phyloP scores from a whole-genome alignment of 2,329 filamentous ascomycete species.

The Claviceps purpurea region DNA sequence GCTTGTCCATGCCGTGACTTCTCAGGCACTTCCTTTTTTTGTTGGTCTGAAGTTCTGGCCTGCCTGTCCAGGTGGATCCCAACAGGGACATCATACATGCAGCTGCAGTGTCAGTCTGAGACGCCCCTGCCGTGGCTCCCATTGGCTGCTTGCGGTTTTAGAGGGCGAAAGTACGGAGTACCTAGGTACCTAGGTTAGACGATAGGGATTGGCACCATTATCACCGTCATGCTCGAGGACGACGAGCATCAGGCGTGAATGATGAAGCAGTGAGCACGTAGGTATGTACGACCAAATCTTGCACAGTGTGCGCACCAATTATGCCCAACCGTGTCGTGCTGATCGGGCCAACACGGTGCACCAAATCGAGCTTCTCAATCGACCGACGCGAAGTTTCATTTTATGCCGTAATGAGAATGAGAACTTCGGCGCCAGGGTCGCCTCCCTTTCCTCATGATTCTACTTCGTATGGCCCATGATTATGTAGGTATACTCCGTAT shows the following conservation, averaged over 20 bases:
- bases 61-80: not conserved
- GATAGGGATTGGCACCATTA: not conserved
- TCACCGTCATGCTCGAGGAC: not conserved
- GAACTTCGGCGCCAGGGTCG: conserved; percentile 4
- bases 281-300: not conserved
- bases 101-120: not conserved
- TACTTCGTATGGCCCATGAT: too few relatives aligned
- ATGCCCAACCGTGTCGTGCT: conserved; percentile 1
- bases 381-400: conserved; percentile 4
- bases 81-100: not conserved
- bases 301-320: not conserved
- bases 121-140: not conserved
- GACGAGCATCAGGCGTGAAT: not conserved
- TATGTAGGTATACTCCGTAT: too few relatives aligned
- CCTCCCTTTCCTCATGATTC: not conserved
- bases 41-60: not conserved
- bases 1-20: not conserved
- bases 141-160: not conserved
- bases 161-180: not conserved
- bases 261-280: not conserved
- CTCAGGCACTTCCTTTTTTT: not conserved
- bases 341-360: not conserved
- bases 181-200: not conserved
- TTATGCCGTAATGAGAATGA: conserved; percentile 9
- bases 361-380: not conserved